Percentiles rank a stretch among this genome's conserved stretches.
These are phyloP conservation scores for Penicillium waksmanii DNA, from an alignment of 495 filamentous ascomycete species.

Conservation along the genomic window DNA sequence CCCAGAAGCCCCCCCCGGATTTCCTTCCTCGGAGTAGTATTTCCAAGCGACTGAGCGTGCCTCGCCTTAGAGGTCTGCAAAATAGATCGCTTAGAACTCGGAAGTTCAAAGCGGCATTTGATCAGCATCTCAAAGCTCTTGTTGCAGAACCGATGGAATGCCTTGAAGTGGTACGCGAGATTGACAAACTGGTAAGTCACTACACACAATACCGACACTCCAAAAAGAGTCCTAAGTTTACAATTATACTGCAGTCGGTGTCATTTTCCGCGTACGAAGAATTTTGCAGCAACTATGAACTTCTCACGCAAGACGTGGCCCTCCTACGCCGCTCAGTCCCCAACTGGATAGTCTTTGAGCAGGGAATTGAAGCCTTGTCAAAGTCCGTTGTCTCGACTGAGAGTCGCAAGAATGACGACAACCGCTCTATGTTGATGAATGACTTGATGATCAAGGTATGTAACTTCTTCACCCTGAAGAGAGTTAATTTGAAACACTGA, in stretches of 20 bases:
- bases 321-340: conserved; percentile 68
- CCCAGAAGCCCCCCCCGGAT: conserved; percentile 23
- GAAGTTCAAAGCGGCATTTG: conserved; percentile 33
- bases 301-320: conserved; percentile 77
- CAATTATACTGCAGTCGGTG: conserved; percentile 59
- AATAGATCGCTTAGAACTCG: conserved; percentile 35
- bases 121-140: conserved; percentile 43
- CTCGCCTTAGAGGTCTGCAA: conserved; percentile 32
- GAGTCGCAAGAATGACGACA: conserved; percentile 61
- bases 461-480: background rate
- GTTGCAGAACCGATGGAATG: conserved; percentile 72
- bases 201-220: background rate
- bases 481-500: background rate
- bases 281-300: conserved; percentile 84
- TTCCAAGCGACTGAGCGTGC: conserved; percentile 27
- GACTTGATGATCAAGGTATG: conserved; percentile 90
- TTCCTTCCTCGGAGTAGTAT: conserved; percentile 24
- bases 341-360: conserved; percentile 80
- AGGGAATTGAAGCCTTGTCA: conserved; percentile 84
- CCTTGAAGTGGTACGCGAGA: conserved; percentile 74
- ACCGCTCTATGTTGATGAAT: conserved; percentile 75
- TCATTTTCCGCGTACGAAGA: conserved; percentile 86
- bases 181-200: conserved; percentile 68
- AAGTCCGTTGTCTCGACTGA: conserved; percentile 74
- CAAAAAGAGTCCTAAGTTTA: conserved; percentile 3